Evolutionary conservation across 768 basidiomycete species (phyloP).

Genomic region (Amanita fuliginea): DNA sequence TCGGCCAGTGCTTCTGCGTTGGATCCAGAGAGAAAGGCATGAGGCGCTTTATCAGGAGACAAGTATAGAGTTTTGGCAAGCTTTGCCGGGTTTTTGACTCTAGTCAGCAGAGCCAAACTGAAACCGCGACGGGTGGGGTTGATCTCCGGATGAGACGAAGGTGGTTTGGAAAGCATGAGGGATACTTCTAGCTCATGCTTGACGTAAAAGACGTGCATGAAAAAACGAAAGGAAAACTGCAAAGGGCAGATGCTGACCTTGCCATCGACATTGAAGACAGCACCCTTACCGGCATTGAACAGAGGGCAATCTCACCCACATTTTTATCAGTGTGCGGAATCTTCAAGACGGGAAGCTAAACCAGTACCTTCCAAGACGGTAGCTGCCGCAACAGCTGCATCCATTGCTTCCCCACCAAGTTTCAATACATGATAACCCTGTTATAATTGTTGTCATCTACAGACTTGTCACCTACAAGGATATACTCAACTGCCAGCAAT

Average conservation of each 20-base stretch:
- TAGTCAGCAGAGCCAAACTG: constrained; percentile 55
- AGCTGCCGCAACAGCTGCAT: constrained; percentile 71
- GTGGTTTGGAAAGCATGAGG: constrained; percentile 72
- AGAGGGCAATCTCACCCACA: constrained; percentile 49
- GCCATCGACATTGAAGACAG: constrained; percentile 73
- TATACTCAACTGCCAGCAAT: constrained; percentile 29
- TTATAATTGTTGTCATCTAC: background rate
- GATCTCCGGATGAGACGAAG: constrained; percentile 49
- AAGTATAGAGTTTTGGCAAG: constrained; percentile 66
- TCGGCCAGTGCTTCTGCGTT: constrained; percentile 53
- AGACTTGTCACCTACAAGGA: background rate
- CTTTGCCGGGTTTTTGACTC: constrained; percentile 60
- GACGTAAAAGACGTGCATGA: background rate
- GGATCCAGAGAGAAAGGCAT: constrained; percentile 59
- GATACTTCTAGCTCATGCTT: constrained; percentile 80
- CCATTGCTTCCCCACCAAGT: constrained; percentile 71
- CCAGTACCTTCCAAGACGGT: constrained; percentile 55
- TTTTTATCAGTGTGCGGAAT: background rate
- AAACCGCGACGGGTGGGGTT: constrained; percentile 49
- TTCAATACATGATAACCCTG: constrained; percentile 53
- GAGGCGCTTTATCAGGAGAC: constrained; percentile 46
- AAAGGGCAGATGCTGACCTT: constrained; percentile 39
- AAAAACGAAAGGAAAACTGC: background rate
- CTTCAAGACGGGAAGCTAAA: background rate
- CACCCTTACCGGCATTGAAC: constrained; percentile 74